Evolutionary conservation across 2,329 filamentous ascomycete species (phyloP), one percentile per base, ranked within the genome.

Genomic region (Calonectria fujianensis): DNA sequence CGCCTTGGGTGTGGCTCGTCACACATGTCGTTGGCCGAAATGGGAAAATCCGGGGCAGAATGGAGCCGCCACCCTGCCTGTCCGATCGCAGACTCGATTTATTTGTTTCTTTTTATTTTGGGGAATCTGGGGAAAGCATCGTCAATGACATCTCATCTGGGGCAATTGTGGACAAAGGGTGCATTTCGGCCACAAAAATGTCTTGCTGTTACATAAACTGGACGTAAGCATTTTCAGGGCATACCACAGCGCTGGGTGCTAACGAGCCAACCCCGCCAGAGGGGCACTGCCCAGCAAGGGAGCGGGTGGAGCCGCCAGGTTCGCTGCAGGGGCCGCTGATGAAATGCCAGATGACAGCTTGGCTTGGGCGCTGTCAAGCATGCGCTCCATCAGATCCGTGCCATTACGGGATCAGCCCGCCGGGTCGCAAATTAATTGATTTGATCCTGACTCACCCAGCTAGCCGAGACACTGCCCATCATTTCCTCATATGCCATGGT

Each of bases 201-300:
- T 18, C 16, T 77, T 75, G 74, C 41, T 39, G 79, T 80, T 81
- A 80, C 77, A 78, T 80, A 80, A 79, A 76, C 29, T 27, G 61
- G 68, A 80, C 77, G 79, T 80, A 80, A 80, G 51, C 72, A 59
- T 10, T 74, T 75, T 80, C 54, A 51, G 13, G 51, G 32, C 37
- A 54, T 32, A 18, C 32, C 16, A 24, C 45, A 48, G 45, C 16
- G 8, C 24, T 63, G 24, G 35, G 35, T n/a, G 29, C 24, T 27
- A 2, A n/a, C 57, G 37, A n/a, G 41, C n/a, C n/a, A 61, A 41
- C 57, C 57, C 54, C 57, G 57, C 35, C 35, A 35, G 35, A 61
- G 57, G 35, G 35, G 57, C 45, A 48, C 20, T 24, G 11, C 45
- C 45, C 45, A 48, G 41, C 16, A 8, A 57, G 52, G 8, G 31